Base-by-base conservation (phyloP, 2,329 filamentous ascomycete species). In the Metarhizium sp. region DNA sequence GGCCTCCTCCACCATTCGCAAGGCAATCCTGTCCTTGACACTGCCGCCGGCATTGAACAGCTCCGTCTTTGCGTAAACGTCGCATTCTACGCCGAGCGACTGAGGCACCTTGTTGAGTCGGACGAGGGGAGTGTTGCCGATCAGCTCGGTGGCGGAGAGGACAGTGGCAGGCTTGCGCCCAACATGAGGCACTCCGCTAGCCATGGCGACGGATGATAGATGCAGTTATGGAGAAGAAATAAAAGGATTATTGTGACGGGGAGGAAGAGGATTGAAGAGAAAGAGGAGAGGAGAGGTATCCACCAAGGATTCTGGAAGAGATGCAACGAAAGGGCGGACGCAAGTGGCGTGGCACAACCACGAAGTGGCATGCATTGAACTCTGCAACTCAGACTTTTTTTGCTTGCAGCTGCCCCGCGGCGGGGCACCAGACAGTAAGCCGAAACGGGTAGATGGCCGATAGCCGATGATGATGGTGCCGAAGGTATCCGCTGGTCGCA, bases 1-100 rank as follows among this genome's bases (percentile, higher is more conserved):
- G 14, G 94, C 94, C 71, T 92, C 88, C 74, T 97, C 92, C 59
- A 99, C 88, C 94, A 99, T 99, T 67, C 94, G 88, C 69, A 96
- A 76, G 25, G 94, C 94, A 69, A 99, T 99, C 58, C 92, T 82
- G 74, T 96, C 92, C 74, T 96, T 96, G 67, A 96, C 88, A 68
- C 88, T 94, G 61, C 92, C 92, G 56, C 92, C 92, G 13, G 92
- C 90, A 74, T 95, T 96, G 80, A 96, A 95, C 57, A 91, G 85
- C 73, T 96, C 92, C 57, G 92, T 81, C 73, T 96, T 96, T 59
- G 86, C 92, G 71, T 92, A 96, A 51, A 96, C 87, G 54, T 90
- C 86, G 56, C 88, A 89, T 69, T 94, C 85, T 66, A 99, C 88
- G 53, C 92, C 92, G 20, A 96, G 79, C 53, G 89, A 92, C 69